These are phyloP conservation scores for Solanum hybrid DNA, from an alignment of 305 asterid genomes.

Conservation along the genomic window DNA sequence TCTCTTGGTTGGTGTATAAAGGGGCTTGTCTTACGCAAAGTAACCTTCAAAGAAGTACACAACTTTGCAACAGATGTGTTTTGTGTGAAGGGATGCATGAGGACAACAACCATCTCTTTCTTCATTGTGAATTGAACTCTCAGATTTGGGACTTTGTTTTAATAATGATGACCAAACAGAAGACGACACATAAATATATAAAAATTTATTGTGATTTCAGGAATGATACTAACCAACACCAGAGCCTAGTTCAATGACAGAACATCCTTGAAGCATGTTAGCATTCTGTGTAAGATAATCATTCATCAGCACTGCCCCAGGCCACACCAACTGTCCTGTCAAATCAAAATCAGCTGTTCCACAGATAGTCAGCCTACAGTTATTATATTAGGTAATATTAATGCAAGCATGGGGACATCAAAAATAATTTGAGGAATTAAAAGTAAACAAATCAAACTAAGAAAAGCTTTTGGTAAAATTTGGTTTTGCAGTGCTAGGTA, in stretches of 20 bases:
- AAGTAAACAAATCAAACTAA: not conserved
- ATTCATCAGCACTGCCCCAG: slow-evolving; percentile 84
- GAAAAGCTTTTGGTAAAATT: not conserved
- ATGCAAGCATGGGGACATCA: not conserved
- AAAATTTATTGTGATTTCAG: not conserved
- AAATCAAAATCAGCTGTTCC: slow-evolving; percentile 90
- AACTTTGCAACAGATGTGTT: not conserved
- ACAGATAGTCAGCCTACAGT: slow-evolving; percentile 22
- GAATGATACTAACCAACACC: slow-evolving; percentile 75
- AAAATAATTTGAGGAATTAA: not conserved
- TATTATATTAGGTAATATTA: not conserved
- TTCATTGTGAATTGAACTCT: not conserved
- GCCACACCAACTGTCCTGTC: slow-evolving; percentile 98
- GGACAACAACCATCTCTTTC: not conserved
- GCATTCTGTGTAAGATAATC: slow-evolving; percentile 64
- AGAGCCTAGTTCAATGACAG: slow-evolving; percentile 85
- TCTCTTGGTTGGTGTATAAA: not conserved
- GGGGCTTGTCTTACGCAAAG: not conserved
- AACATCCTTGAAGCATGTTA: slow-evolving; percentile 56
- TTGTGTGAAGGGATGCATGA: not conserved
- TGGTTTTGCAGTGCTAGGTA: not conserved
- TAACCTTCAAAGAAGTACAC: not conserved
- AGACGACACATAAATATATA: not conserved
- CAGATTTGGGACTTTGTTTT: not conserved
- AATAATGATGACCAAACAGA: not conserved